Conservation (phyloP, 768 basidiomycete genomes). For the Naematelia aurantialba region DNA sequence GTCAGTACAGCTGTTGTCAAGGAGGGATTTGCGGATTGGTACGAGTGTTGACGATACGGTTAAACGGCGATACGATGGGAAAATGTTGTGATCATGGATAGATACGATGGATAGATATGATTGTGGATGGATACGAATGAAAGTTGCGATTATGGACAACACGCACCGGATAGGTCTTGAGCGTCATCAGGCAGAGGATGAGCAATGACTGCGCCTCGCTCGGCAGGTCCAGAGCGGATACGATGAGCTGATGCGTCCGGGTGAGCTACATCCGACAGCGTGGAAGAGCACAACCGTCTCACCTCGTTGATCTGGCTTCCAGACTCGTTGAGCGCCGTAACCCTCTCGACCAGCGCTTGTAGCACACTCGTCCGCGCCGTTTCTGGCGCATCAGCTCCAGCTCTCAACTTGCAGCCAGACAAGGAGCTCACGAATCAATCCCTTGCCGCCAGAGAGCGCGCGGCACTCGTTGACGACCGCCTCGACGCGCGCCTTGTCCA, state of each 20-base stretch:
- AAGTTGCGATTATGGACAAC: not conserved
- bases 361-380: conserved; percentile 72
- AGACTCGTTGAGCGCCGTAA: conserved; percentile 55
- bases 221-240: conserved; percentile 60
- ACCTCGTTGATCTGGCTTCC: conserved; percentile 62
- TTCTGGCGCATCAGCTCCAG: conserved; percentile 52
- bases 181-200: conserved; percentile 64
- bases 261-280: not conserved
- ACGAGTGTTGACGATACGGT: too few species aligned
- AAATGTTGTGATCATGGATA: too few species aligned
- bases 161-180: conserved; percentile 51
- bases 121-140: not conserved
- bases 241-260: conserved; percentile 56
- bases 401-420: conserved; percentile 42
- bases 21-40: too few species aligned
- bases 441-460: conserved; percentile 56
- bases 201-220: conserved; percentile 57
- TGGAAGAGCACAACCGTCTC: conserved; percentile 20
- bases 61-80: too few species aligned
- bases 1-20: too few species aligned
- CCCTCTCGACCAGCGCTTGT: conserved; percentile 69
- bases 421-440: conserved; percentile 70
- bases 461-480: conserved; percentile 61
- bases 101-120: not conserved
- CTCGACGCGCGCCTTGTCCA: conserved; percentile 59